Evolutionary conservation across 1,139 yeast species (phyloP), one percentile per base, ranked within the genome.

Genomic region (Suhomyces yuchorum): DNA sequence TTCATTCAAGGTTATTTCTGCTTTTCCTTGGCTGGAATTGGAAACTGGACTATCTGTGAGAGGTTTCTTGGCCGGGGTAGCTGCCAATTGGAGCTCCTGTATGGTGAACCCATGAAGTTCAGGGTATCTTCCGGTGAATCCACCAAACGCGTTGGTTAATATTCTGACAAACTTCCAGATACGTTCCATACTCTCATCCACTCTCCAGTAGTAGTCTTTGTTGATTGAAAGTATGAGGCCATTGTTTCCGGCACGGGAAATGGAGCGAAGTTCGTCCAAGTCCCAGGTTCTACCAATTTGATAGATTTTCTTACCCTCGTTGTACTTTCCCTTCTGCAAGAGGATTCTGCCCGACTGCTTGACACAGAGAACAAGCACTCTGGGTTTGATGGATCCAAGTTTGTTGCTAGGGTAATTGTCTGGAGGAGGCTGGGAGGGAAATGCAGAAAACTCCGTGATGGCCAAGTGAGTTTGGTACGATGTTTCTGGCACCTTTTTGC

Each of bases 211-310:
- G 66, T 93, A 92, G 42, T 80, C 82, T 63, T 90, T 91, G 42
- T 88, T 88, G 59, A 93, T 73, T 28, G 75, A 73, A 52, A 88
- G 73, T 1, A 80, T 60, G 53, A 92, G 77, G 1, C 91, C 91
- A 46, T 79, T 77, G 23, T 70, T 72, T 1, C 80, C 73, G 3
- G 73, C 71, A 49, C 81, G 75, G 40, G 83, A 82, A 5, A 92
- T 68, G 34, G 67, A 67, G 12, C 75, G 68, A 55, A 93, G 71
- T 56, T 89, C 96, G 51, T 82, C 89, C 60, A 93, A 70, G 54
- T 84, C 85, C 99, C 99, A 93, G 4, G 96, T 86, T 60, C 97
- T 80, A 35, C 99, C 99, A 46, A 93, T 88, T 66, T 92, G 98
- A 60, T 87, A 84, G 3, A 84, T 67, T 2, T 87, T 61, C 48